Conservation (phyloP, 2,329 filamentous ascomycete genomes). For the Gyromitra esculenta region DNA sequence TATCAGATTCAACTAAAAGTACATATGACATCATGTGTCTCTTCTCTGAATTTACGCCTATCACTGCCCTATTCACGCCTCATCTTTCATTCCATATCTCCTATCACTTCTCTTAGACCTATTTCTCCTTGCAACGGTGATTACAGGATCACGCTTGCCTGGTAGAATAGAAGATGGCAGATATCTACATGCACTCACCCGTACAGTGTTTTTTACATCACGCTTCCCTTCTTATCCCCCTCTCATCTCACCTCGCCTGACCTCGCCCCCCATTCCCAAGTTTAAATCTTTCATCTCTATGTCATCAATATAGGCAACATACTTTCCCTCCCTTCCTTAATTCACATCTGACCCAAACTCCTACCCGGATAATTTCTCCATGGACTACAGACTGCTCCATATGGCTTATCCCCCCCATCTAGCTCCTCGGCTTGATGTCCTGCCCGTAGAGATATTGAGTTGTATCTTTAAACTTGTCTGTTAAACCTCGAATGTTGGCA, state of each 20-base stretch:
- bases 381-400: background rate
- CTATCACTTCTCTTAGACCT: too few species aligned
- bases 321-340: background rate
- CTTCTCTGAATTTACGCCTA: background rate
- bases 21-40: slow-evolving; percentile 5
- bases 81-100: background rate
- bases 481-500: slow-evolving; percentile 6
- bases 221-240: background rate
- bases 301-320: too few species aligned
- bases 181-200: background rate
- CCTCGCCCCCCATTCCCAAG: background rate
- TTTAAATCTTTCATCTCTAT: too few species aligned
- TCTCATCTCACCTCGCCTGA: background rate
- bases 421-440: background rate
- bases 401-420: background rate
- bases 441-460: slow-evolving; percentile 31
- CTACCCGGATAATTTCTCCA: background rate
- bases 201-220: background rate
- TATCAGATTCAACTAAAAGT: background rate
- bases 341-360: too few species aligned
- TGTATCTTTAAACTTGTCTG: slow-evolving; percentile 25
- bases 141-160: too few species aligned
- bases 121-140: too few species aligned
- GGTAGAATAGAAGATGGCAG: too few species aligned
- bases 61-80: too few species aligned